phyloP scores from a whole-genome alignment of 768 basidiomycete species.

The Calocybe gangraenosa region DNA sequence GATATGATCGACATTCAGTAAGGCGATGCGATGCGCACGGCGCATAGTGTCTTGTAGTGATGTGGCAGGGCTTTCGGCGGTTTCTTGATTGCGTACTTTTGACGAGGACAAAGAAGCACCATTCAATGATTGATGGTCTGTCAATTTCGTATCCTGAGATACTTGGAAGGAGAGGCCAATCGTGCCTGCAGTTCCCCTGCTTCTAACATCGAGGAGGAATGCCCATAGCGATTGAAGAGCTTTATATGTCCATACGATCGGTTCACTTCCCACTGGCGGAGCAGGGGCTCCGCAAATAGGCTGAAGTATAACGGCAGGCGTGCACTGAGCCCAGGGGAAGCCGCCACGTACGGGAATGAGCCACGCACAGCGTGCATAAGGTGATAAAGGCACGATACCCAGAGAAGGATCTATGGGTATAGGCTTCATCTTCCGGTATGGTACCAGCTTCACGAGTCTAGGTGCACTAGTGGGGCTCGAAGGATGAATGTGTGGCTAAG shows the following conservation, averaged over 20 bases:
- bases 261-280: slow-evolving; percentile 13
- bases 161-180: slow-evolving; percentile 48
- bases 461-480: slow-evolving; percentile 19
- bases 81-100: too few relatives aligned
- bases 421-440: slow-evolving; percentile 32
- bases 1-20: slow-evolving; percentile 43
- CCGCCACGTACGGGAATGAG: slow-evolving; percentile 53
- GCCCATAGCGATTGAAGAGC: slow-evolving; percentile 45
- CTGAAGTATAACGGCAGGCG: slow-evolving; percentile 38
- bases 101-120: too few relatives aligned
- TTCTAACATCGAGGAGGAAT: slow-evolving; percentile 39
- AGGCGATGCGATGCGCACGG: slow-evolving; percentile 8
- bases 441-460: slow-evolving; percentile 19
- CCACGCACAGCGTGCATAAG: slow-evolving; percentile 47
- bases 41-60: too few relatives aligned
- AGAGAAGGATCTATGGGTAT: slow-evolving; percentile 33
- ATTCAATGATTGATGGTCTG: too few relatives aligned
- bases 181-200: slow-evolving; percentile 34
- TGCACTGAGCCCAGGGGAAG: slow-evolving; percentile 43
- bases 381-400: slow-evolving; percentile 13
- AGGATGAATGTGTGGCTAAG: slow-evolving; percentile 33
- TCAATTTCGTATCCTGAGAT: neutral
- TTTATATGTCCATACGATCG: slow-evolving; percentile 43
- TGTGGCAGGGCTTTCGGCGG: too few relatives aligned
- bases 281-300: slow-evolving; percentile 18